These are phyloP conservation scores for Saitozyma sp. DNA, from an alignment of 768 basidiomycete species.

Conservation along the genomic window DNA sequence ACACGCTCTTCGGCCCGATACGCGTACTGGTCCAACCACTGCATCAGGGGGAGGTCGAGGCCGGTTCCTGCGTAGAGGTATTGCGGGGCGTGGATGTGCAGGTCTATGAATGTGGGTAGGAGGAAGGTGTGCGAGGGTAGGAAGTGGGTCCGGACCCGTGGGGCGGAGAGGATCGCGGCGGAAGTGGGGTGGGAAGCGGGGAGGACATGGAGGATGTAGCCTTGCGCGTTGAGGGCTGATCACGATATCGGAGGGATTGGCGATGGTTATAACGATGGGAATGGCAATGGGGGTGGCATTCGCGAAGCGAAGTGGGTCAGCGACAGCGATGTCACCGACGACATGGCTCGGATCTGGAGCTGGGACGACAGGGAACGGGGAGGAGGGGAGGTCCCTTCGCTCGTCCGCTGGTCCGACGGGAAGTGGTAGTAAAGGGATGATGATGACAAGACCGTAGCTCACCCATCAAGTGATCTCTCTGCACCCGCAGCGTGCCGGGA, in stretches of 20 bases:
- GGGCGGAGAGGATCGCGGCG: slow-evolving; percentile 24
- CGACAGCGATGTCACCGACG: too few species aligned
- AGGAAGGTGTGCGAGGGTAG: slow-evolving; percentile 56
- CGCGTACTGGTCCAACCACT: slow-evolving; percentile 80
- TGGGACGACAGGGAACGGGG: too few species aligned
- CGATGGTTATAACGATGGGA: background rate
- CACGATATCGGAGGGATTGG: background rate
- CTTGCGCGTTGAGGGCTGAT: slow-evolving; percentile 23
- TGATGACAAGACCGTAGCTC: slow-evolving; percentile 17
- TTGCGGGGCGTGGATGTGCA: slow-evolving; percentile 86
- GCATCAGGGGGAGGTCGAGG: slow-evolving; percentile 76
- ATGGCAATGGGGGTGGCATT: too few species aligned
- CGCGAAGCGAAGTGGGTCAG: too few species aligned
- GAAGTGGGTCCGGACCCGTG: slow-evolving; percentile 47
- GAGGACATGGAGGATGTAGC: slow-evolving; percentile 23
- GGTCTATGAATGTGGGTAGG: slow-evolving; percentile 76
- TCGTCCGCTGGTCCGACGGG: slow-evolving; percentile 8
- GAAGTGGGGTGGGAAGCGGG: background rate
- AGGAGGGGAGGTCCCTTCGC: too few species aligned
- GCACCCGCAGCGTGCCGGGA: slow-evolving; percentile 61
- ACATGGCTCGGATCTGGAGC: too few species aligned
- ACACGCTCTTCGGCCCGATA: slow-evolving; percentile 77
- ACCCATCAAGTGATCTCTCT: slow-evolving; percentile 64
- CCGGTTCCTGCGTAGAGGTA: slow-evolving; percentile 86
- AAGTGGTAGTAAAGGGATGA: slow-evolving; percentile 42